A percentile compares a stretch with the other conserved stretches of the same genome.
Evolutionary conservation across 306 rosid genomes (phyloP).

Genomic region (Begonia loranthoides): DNA sequence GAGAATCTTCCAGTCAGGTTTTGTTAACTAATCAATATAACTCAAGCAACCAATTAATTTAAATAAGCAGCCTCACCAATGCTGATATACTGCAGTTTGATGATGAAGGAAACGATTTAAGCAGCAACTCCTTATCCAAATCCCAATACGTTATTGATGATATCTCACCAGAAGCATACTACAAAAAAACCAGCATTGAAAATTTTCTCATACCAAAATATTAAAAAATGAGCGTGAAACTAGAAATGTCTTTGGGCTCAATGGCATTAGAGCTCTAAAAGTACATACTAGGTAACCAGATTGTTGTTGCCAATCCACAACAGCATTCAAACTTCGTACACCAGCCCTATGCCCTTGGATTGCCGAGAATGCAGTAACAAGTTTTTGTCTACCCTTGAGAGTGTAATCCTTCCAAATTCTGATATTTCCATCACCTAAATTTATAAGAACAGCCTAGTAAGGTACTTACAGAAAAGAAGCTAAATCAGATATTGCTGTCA

Average conservation of each 20-base stretch:
- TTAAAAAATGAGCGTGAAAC: constrained; percentile 1
- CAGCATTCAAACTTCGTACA: constrained; percentile 65
- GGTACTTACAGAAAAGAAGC: constrained; percentile 1
- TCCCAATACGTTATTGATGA: constrained; percentile 83
- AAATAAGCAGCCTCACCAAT: constrained; percentile 42
- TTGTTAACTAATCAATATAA: not conserved
- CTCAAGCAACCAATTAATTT: constrained; percentile 1
- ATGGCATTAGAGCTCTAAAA: not conserved
- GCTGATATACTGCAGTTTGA: constrained; percentile 88
- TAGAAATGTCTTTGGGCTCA: constrained; percentile 1
- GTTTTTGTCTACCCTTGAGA: constrained; percentile 65
- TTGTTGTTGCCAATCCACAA: constrained; percentile 99
- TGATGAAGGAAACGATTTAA: constrained; percentile 58
- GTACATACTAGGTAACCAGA: constrained; percentile 76
- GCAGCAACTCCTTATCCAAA: constrained; percentile 81
- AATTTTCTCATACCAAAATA: constrained; percentile 5
- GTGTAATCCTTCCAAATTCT: constrained; percentile 93
- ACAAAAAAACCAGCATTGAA: constrained; percentile 17
- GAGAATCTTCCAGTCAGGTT: not conserved
- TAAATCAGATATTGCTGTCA: constrained; percentile 5
- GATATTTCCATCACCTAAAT: constrained; percentile 75
- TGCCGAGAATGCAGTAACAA: constrained; percentile 89
- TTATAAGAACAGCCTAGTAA: not conserved
- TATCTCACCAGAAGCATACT: constrained; percentile 85
- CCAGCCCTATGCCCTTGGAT: constrained; percentile 87